These are phyloP conservation scores for Hortaea sp. DNA, from an alignment of 2,329 filamentous ascomycete species.

Conservation along the genomic window DNA sequence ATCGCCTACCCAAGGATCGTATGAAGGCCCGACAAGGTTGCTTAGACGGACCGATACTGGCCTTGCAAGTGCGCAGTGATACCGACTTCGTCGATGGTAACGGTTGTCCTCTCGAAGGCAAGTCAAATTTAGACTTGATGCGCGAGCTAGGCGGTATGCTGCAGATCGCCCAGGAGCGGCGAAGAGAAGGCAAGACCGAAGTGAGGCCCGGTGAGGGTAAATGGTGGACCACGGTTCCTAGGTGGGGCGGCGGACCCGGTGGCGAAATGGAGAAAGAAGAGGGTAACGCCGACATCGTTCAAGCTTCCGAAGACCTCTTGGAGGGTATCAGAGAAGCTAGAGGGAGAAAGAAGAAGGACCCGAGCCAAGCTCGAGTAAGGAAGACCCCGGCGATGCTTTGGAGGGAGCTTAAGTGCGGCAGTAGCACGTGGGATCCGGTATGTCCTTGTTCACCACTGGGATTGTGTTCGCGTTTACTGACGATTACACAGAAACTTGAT, in stretches of 20 bases:
- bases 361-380: conserved; percentile 20
- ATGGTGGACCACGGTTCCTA: conserved; percentile 49
- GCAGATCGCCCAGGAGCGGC: conserved; percentile 49
- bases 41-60: conserved; percentile 49
- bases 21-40: conserved; percentile 43
- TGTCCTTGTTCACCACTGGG: neutral
- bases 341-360: conserved; percentile 5
- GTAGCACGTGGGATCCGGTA: conserved; percentile 44
- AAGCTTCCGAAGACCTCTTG: conserved; percentile 25
- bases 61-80: conserved; percentile 45
- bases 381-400: conserved; percentile 41
- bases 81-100: conserved; percentile 39
- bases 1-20: conserved; percentile 43
- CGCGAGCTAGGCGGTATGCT: conserved; percentile 49
- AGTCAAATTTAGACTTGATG: conserved; percentile 41
- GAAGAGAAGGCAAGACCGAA: conserved; percentile 44
- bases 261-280: conserved; percentile 28
- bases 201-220: conserved; percentile 43
- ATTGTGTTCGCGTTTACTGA: neutral
- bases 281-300: conserved; percentile 15
- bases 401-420: conserved; percentile 40
- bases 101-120: conserved; percentile 19
- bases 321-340: conserved; percentile 19
- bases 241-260: conserved; percentile 48
- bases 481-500: conserved; percentile 29